Evolutionary conservation across 192 early-diverging fungal species (phyloP).

Genomic region (Coemansia sp.): DNA sequence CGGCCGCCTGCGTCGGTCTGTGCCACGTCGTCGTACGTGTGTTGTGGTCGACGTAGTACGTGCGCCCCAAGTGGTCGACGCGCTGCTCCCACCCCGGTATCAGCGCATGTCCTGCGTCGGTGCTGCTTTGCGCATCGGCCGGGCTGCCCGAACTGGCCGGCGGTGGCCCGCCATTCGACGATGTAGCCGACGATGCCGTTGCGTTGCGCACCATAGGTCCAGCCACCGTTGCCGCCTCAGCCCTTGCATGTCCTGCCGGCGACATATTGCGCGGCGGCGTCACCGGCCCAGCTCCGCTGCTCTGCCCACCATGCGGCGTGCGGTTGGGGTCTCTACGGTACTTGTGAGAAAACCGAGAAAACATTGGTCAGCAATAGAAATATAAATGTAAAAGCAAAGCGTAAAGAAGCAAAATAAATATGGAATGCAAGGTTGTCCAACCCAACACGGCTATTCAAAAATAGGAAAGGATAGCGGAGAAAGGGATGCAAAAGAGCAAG

Average conservation of each 20-base stretch:
- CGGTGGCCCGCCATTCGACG: neutral
- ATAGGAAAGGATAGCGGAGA: neutral
- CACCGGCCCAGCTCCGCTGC: slow-evolving; percentile 17
- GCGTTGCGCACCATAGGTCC: slow-evolving; percentile 18
- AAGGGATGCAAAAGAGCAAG: neutral
- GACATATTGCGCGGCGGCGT: slow-evolving; percentile 27
- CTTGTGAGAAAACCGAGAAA: slow-evolving; percentile 50
- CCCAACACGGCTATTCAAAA: neutral
- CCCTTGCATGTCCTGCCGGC: slow-evolving; percentile 1
- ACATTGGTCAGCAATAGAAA: slow-evolving; percentile 28
- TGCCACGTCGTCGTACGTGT: slow-evolving; percentile 95
- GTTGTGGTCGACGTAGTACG: slow-evolving; percentile 99
- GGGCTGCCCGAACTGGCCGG: neutral
- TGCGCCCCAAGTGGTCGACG: slow-evolving; percentile 86
- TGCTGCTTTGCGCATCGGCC: slow-evolving; percentile 13
- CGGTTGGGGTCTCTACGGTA: slow-evolving; percentile 39
- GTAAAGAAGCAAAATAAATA: slow-evolving; percentile 5
- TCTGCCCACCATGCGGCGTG: slow-evolving; percentile 22
- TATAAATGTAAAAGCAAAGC: neutral
- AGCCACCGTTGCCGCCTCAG: neutral
- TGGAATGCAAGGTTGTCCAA: slow-evolving; percentile 2
- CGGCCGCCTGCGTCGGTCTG: slow-evolving; percentile 33
- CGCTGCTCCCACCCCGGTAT: slow-evolving; percentile 90
- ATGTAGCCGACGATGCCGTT: slow-evolving; percentile 8
- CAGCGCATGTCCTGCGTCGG: slow-evolving; percentile 37